Evolutionary conservation across 1,139 yeast species (phyloP).

Genomic region (Candida sanyaensis): DNA sequence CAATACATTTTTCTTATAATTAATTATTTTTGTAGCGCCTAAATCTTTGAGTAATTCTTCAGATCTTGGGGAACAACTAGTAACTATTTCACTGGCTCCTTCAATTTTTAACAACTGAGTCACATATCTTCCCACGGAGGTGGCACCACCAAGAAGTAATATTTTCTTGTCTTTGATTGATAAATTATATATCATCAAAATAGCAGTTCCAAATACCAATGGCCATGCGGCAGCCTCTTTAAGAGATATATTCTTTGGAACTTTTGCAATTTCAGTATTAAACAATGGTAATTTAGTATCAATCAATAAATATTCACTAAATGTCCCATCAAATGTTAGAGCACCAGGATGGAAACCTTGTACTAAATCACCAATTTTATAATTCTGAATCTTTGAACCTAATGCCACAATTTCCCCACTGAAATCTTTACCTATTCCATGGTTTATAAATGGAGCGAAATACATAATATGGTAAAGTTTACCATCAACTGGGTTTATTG

Average conservation of each 20-base stretch:
- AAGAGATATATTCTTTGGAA: conserved; percentile 49
- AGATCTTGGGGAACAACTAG: conserved; percentile 34
- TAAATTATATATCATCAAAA: conserved; percentile 31
- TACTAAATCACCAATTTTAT: conserved; percentile 62
- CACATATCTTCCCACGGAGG: conserved; percentile 63
- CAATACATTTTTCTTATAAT: conserved; percentile 36
- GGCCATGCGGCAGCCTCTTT: conserved; percentile 63
- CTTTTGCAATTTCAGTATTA: conserved; percentile 36
- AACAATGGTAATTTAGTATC: conserved; percentile 23
- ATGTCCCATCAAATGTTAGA: conserved; percentile 51
- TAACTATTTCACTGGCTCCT: conserved; percentile 46
- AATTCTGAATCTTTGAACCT: conserved; percentile 37
- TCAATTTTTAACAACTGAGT: conserved; percentile 57
- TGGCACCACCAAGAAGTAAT: conserved; percentile 69
- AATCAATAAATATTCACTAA: conserved; percentile 43
- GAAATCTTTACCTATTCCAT: conserved; percentile 68
- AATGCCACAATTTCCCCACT: conserved; percentile 62
- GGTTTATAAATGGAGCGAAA: conserved; percentile 6
- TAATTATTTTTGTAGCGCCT: conserved; percentile 55
- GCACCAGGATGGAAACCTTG: conserved; percentile 51
- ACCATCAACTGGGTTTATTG: conserved; percentile 69
- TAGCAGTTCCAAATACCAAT: conserved; percentile 58
- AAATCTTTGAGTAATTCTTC: conserved; percentile 38
- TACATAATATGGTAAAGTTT: conserved; percentile 42
- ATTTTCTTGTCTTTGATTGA: conserved; percentile 26